These are phyloP conservation scores for Rhynchospora pubera DNA, from an alignment of 176 grass and related monocot species.

Conservation along the genomic window DNA sequence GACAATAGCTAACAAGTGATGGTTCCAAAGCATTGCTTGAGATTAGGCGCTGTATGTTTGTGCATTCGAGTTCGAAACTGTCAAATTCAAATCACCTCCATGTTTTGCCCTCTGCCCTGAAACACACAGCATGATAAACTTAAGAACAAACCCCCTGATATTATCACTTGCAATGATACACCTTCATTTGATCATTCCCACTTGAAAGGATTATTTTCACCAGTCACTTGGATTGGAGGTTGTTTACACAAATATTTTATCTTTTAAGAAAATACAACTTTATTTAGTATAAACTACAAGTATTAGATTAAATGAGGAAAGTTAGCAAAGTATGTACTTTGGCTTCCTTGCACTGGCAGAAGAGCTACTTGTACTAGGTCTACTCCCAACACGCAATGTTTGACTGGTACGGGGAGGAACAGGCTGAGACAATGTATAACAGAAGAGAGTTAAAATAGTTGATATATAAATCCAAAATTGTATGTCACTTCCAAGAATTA, in stretches of 20 bases:
- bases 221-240: constrained; percentile 32
- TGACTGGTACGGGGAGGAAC: constrained; percentile 27
- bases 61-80: neutral
- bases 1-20: neutral
- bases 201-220: constrained; percentile 35
- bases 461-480: neutral
- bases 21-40: neutral
- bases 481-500: neutral
- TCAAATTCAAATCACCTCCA: constrained; percentile 20
- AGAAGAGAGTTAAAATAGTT: neutral
- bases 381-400: constrained; percentile 25
- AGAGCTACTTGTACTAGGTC: constrained; percentile 20
- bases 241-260: neutral
- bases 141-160: neutral
- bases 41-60: neutral
- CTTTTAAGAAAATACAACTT: neutral
- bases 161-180: neutral
- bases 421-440: constrained; percentile 37
- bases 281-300: neutral
- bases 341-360: constrained; percentile 47
- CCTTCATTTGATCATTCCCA: neutral
- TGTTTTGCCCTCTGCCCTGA: constrained; percentile 5
- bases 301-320: neutral
- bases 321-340: constrained; percentile 39
- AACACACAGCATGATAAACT: neutral